phyloP scores from a whole-genome alignment of 306 rosid genomes.

The Medicago ruthenica region DNA sequence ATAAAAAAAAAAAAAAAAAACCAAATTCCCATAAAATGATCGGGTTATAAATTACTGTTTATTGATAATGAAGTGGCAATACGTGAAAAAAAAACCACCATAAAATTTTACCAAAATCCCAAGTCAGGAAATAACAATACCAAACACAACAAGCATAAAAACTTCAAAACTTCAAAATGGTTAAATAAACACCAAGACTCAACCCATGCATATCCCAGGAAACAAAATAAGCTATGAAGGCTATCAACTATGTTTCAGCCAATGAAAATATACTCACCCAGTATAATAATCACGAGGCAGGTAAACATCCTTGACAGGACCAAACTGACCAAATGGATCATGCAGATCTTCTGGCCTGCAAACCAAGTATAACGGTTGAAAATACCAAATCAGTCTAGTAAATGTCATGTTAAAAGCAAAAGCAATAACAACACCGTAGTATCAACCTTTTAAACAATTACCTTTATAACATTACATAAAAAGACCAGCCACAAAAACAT shows the following conservation, averaged over 20 bases:
- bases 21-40: constrained; percentile 71
- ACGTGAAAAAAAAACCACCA: constrained; percentile 1
- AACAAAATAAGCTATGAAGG: background rate
- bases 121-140: background rate
- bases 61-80: constrained; percentile 29
- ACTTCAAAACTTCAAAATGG: background rate
- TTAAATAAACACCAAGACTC: background rate
- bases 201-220: constrained; percentile 15
- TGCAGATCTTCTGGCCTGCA: constrained; percentile 76
- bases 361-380: background rate
- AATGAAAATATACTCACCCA: constrained; percentile 58
- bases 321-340: constrained; percentile 73
- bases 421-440: background rate
- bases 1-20: constrained; percentile 67
- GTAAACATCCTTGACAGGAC: constrained; percentile 81
- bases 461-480: constrained; percentile 2
- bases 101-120: background rate
- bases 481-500: background rate
- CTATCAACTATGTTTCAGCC: background rate
- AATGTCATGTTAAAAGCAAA: background rate
- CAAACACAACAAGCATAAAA: background rate
- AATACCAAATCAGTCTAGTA: background rate
- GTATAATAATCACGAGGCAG: constrained; percentile 85
- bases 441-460: background rate
- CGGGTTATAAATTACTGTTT: constrained; percentile 37